Percentiles rank a stretch among this genome's conserved stretches.
Evolutionary conservation across 805 yeast genomes (phyloP).

Genomic region (Hanseniaspora occidentalis): DNA sequence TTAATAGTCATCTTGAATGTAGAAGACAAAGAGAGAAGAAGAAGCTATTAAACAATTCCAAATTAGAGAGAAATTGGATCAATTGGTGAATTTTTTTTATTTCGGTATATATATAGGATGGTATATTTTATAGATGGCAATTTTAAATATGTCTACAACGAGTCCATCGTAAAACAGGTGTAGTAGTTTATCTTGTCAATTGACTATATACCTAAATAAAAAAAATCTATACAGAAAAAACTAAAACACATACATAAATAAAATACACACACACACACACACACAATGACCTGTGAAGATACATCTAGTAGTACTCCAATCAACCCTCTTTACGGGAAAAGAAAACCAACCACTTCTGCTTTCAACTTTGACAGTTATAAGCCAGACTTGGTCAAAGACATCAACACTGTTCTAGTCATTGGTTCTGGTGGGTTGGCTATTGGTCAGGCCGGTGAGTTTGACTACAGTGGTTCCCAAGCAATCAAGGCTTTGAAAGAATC

Average conservation of each 20-base stretch:
- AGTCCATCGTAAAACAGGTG: no score
- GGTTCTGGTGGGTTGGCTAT: slow-evolving; percentile 98
- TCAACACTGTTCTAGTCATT: slow-evolving; percentile 56
- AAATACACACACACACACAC: background rate
- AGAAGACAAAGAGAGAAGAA: no score
- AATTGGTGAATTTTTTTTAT: no score
- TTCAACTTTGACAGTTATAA: slow-evolving; percentile 19
- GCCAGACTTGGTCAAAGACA: slow-evolving; percentile 22
- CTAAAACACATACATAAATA: background rate
- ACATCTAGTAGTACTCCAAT: background rate
- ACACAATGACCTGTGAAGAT: background rate
- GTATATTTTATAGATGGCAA: no score
- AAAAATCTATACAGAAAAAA: background rate
- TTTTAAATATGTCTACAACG: no score
- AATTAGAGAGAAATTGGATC: no score
- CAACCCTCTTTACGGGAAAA: slow-evolving; percentile 17
- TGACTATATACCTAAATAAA: no score
- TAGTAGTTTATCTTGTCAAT: no score
- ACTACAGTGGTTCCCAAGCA: slow-evolving; percentile 97
- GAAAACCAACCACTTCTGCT: slow-evolving; percentile 21
- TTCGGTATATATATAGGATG: no score
- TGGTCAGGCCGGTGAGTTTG: slow-evolving; percentile 99
- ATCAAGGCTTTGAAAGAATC: slow-evolving; percentile 97
- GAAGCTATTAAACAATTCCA: no score
- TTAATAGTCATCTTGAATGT: no score